A percentile compares a stretch with the other conserved stretches of the same genome.
Evolutionary conservation across 2,329 filamentous ascomycete species (phyloP).

Genomic region (Fusarium newnesense): DNA sequence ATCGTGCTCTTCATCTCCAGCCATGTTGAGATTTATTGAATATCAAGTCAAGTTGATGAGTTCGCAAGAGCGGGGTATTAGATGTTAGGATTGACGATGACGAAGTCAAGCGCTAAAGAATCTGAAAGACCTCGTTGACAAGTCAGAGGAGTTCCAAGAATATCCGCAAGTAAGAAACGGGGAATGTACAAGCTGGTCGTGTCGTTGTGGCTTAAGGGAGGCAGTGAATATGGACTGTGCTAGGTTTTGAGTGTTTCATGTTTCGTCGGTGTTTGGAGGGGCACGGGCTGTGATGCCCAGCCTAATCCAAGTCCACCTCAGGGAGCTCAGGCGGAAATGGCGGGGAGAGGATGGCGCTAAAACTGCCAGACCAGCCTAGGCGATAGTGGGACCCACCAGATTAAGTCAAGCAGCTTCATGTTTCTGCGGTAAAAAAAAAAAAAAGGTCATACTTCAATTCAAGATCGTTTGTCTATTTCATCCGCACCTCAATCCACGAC

Average conservation of each 20-base stretch:
- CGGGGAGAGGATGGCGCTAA: conserved; percentile 28
- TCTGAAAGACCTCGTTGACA: background rate
- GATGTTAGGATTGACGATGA: conserved; percentile 6
- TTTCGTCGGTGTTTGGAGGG: conserved; percentile 34
- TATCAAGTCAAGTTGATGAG: background rate
- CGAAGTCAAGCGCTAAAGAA: background rate
- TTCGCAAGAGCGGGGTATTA: conserved; percentile 34
- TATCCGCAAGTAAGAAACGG: background rate
- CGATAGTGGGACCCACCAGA: conserved; percentile 30
- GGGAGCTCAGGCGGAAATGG: conserved; percentile 28
- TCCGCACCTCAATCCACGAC: background rate
- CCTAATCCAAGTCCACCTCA: background rate
- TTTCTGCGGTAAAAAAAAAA: background rate
- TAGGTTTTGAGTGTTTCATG: background rate
- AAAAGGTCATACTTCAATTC: conserved; percentile 10
- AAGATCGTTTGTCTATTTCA: background rate
- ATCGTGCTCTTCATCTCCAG: conserved; percentile 51
- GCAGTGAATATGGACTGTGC: conserved; percentile 18
- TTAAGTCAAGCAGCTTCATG: background rate
- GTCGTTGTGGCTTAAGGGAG: conserved; percentile 19
- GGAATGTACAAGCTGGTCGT: background rate
- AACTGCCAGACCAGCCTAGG: conserved; percentile 9
- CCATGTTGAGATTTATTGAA: conserved; percentile 26
- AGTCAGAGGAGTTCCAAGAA: background rate
- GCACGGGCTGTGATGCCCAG: conserved; percentile 11